A percentile compares a stretch with the other conserved stretches of the same genome.
phyloP scores from a whole-genome alignment of 1,284 basidiomycete species.

The Porogramme epimiltina region DNA sequence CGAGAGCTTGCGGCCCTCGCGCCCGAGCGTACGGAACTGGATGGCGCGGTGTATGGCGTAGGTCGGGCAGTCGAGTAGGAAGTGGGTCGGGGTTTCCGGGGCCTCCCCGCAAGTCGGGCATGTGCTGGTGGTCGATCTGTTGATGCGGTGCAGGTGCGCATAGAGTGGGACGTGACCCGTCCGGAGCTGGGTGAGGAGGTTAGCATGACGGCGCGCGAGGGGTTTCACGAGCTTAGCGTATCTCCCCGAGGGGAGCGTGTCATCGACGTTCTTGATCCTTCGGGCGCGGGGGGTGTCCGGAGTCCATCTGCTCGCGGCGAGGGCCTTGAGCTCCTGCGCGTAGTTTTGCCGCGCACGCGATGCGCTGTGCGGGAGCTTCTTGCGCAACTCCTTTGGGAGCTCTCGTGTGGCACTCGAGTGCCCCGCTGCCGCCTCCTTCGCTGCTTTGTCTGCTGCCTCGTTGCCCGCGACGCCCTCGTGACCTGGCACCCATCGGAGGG shows the following conservation, averaged over 20 bases:
- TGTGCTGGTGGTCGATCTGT: slow-evolving; percentile 6
- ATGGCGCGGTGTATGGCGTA: neutral
- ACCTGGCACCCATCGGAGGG: slow-evolving; percentile 14
- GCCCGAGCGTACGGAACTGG: slow-evolving; percentile 1
- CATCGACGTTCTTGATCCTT: slow-evolving; percentile 6
- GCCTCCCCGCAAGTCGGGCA: slow-evolving; percentile 27
- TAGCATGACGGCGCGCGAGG: slow-evolving; percentile 16
- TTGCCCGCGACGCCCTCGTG: slow-evolving; percentile 22
- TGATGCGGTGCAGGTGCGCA: slow-evolving; percentile 27
- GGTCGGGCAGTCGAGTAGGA: slow-evolving; percentile 26
- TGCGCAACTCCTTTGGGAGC: slow-evolving; percentile 10
- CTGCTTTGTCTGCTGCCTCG: slow-evolving; percentile 17
- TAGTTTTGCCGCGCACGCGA: neutral
- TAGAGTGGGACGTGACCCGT: slow-evolving; percentile 31
- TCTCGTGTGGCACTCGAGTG: neutral
- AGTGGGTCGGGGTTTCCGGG: slow-evolving; percentile 29
- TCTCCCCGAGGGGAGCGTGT: slow-evolving; percentile 8
- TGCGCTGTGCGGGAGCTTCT: slow-evolving; percentile 10
- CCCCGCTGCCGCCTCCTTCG: slow-evolving; percentile 18
- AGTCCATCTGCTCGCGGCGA: neutral
- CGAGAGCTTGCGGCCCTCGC: neutral
- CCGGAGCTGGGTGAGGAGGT: slow-evolving; percentile 31
- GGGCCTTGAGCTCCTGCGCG: neutral
- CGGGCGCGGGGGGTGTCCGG: neutral
- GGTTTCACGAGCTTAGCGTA: neutral